Evolutionary conservation across 2,329 filamentous ascomycete genomes (phyloP), one percentile per base, ranked within the genome.

Genomic region (Cytospora chrysosperma): DNA sequence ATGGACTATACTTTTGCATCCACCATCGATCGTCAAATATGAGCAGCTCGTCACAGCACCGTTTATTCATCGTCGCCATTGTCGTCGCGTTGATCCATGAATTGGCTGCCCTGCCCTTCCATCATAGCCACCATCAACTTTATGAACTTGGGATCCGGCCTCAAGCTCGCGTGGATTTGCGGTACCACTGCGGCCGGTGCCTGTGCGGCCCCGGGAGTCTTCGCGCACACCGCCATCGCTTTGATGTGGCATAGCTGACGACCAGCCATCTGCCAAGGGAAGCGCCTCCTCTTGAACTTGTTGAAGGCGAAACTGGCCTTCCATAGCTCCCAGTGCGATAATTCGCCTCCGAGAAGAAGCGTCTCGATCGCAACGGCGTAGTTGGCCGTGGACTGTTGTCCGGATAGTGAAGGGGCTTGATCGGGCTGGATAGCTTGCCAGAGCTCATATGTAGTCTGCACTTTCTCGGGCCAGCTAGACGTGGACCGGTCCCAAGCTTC

Each of bases 231-330:
- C 52, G 63, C 68, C 56, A 67, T 71, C 12, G 77, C 75, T 68
- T 86, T 86, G 63, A 86, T 74, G 37, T 71, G 71, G 9, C 75
- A 78, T 2, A 85, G 74, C 69, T 85, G 82, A 1, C 71, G 73
- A 0, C 83, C 83, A 0, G 78, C 78, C 65, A 85, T 76, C 13
- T 71, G 71, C 81, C 82, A 86, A 1, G 75, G 69, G 59, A 85
- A 79, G 0, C 50, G 68, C 0, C 71, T 62, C 0, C 57, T 64
- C 0, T 4, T 63, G 0, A 64, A 57, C 67, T 77, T 74, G 40
- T 72, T 76, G 69, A 83, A 85, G 4, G 76, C 72, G 4, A 73
- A 74, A 1, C 82, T 84, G 0, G 83, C 84, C 63, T 83, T 82
- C 19, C 85, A 71, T 3, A 83, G 70, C 3, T 77, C 75, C 82